Base-by-base conservation (phyloP, 129 eudicot genomes). In the Ambrosia trifida region DNA sequence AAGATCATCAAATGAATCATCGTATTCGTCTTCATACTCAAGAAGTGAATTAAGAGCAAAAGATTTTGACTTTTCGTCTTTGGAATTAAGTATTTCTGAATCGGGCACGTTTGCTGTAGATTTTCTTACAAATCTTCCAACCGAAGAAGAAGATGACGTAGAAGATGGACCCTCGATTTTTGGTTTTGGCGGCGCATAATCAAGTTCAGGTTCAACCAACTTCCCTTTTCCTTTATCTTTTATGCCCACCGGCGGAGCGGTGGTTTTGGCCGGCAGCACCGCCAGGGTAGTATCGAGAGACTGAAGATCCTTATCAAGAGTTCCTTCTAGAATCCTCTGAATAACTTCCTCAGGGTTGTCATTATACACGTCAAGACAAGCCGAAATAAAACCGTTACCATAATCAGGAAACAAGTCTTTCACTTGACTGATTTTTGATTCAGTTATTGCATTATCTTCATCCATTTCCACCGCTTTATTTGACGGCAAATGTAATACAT, bases 11-110 rank as follows among this genome's bases (percentile, higher is more conserved):
- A 94, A 94, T 9, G 99, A 94, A 81, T 94, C 97, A 71, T 94
- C 99, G 20, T 94, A 89, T 80, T 94, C 99, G 17, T 94, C 99
- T 72, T 94, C 96, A 70, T 94, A 94, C 77, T 94, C 98, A 0
- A 84, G 84, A 68, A 82, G 84, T 5, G 90, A 85, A 28, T 68
- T 59, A 35, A 94, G 86, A 20, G 91, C 91, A 32, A 84, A 78
- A 11, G 83, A 85, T 47, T 75, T 90, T 2, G 80, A 84, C 40
- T 58, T 69, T 54, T 76, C 83, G 20, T 82, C 84, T 77, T 60
- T 83, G 0, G 81, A 74, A 51, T 89, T 75, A 0, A 90, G 87
- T 50, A 84, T 75, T 11, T 82, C 74, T 14, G 77, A 50, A 68
- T 74, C 90, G 0, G 84, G 78, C 4, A 31, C 11, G 3, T 79